A percentile compares a stretch with the other conserved stretches of the same genome.
Evolutionary conservation across 2,329 filamentous ascomycete species (phyloP).

Genomic region (Pseudofabraea citricarpa): DNA sequence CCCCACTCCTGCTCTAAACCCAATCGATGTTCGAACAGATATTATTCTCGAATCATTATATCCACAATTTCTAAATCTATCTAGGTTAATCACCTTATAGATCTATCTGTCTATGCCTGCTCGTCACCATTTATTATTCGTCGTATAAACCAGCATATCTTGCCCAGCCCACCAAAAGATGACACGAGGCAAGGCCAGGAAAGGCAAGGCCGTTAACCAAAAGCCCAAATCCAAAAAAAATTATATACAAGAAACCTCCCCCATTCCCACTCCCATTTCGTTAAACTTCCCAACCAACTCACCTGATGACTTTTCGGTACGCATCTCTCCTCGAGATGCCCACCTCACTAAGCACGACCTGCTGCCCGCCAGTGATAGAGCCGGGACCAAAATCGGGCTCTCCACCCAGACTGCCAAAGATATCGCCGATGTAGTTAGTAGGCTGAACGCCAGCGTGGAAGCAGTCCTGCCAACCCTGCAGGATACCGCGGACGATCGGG

Average conservation of each 20-base stretch:
- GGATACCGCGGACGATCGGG: constrained; percentile 54
- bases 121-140: too few species aligned
- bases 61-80: too few species aligned
- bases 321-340: neutral
- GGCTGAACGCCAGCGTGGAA: constrained; percentile 51
- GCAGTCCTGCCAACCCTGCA: constrained; percentile 52
- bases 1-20: too few species aligned
- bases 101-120: too few species aligned
- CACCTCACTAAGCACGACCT: neutral
- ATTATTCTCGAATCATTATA: too few species aligned
- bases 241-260: neutral
- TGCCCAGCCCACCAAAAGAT: too few species aligned
- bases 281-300: neutral
- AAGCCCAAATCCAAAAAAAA: neutral
- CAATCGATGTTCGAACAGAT: too few species aligned
- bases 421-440: constrained; percentile 63
- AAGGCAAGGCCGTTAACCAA: too few species aligned
- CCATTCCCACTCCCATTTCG: neutral
- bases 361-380: constrained; percentile 29
- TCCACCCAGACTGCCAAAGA: constrained; percentile 64
- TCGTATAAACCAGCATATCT: too few species aligned
- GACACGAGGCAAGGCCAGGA: too few species aligned
- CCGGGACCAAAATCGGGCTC: constrained; percentile 60
- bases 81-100: too few species aligned
- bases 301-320: neutral